Evolutionary conservation across 768 basidiomycete species (phyloP), one percentile per base, ranked within the genome.

Genomic region (Suillus fuscotomentosus): DNA sequence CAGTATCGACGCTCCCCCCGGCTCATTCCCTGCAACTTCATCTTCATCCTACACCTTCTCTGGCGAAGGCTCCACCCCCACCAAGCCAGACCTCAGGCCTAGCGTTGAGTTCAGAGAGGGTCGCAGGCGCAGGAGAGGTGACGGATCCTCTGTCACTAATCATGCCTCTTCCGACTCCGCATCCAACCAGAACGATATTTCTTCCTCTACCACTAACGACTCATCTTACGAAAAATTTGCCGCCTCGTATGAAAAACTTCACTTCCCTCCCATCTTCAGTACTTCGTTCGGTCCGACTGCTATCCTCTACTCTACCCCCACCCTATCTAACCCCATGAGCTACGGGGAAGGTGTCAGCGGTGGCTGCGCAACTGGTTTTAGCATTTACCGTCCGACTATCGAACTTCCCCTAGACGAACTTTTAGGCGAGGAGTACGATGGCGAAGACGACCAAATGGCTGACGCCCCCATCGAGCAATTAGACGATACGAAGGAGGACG

Each of bases 351-450:
- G 87, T 56, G 80, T 88, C 70, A 84, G 78, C 70, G 77, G 80
- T 66, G 76, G 79, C 22, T 71, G 73, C 63, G 79, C 84, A 27
- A 83, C 86, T 63, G 77, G 81, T 41, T 84, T 92, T 70, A 83
- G 83, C 75, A 86, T 94, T 66, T 62, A 76, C 24, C 86, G 92
- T 13, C 93, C 92, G 0, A 94, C 93, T 50, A 93, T 94, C 71
- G 92, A 94, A 72, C 85, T 94, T 34, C 88, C 90, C 5, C 84
- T 94, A n/a, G 92, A 95, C 68, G 92, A 95, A 66, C 82, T 94
- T 64, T 83, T 94, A 65, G 56, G 38, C 9, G 56, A 57, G 9
- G 56, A 81, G 65, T 62, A 70, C 42, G 59, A 54, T 48, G 56
- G 24, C 9, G 22, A 41, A 27, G 59, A 54, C 42, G 56, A 57